Percentiles rank a stretch among this genome's conserved stretches.
Conservation (phyloP, 257 asterid species). For the Solanum appendiculatum region DNA sequence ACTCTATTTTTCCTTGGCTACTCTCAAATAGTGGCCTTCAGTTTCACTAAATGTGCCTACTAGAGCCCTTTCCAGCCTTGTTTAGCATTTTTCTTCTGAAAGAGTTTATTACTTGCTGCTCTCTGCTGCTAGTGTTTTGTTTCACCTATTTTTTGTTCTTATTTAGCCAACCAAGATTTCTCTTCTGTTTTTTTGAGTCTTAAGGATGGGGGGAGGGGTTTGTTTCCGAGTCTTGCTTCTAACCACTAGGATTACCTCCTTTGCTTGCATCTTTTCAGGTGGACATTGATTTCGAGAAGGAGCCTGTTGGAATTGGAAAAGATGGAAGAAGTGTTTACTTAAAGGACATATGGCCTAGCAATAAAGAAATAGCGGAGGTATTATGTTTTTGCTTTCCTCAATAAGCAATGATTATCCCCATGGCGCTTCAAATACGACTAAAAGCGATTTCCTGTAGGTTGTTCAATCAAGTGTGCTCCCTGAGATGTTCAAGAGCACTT, state of each 20-base stretch:
- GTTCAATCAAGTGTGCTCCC: slow-evolving; percentile 94
- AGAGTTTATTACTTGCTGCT: neutral
- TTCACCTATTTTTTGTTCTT: neutral
- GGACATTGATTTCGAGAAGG: slow-evolving; percentile 82
- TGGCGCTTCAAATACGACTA: neutral
- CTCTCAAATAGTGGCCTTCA: neutral
- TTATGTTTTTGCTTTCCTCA: neutral
- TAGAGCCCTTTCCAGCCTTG: neutral
- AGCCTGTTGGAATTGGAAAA: slow-evolving; percentile 85
- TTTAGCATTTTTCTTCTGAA: neutral
- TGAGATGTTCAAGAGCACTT: slow-evolving; percentile 89
- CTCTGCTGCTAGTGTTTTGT: neutral
- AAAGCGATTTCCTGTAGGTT: slow-evolving; percentile 31
- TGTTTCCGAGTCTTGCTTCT: neutral
- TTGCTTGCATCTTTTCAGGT: slow-evolving; percentile 31
- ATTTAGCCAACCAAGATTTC: neutral
- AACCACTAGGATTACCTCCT: neutral
- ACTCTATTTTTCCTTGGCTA: neutral
- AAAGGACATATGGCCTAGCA: slow-evolving; percentile 83
- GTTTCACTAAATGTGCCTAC: neutral
- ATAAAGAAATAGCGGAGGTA: slow-evolving; percentile 85
- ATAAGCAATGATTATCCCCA: neutral
- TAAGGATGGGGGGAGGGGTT: neutral
- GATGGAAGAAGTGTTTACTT: slow-evolving; percentile 70
- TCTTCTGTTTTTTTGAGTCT: neutral